A percentile compares a stretch with the other conserved stretches of the same genome.
phyloP scores from a whole-genome alignment of 768 basidiomycete genomes.

The Hortiboletus flavorubellus region DNA sequence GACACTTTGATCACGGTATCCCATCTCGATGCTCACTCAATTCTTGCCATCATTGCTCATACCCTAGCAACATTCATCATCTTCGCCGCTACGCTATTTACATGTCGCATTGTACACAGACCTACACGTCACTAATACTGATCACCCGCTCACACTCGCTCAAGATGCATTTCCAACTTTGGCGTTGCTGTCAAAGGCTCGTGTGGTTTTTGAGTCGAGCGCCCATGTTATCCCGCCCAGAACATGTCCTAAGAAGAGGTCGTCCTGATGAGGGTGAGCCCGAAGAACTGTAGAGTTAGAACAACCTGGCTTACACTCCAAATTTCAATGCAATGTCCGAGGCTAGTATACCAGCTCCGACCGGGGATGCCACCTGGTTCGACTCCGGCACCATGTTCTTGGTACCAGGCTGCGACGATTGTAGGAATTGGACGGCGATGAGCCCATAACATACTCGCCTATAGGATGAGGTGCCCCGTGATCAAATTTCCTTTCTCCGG shows the following conservation, averaged over 20 bases:
- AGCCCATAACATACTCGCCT: constrained; percentile 39
- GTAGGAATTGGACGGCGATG: constrained; percentile 1
- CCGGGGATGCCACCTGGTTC: constrained; percentile 50
- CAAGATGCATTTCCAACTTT: constrained; percentile 50
- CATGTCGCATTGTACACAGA: constrained; percentile 28
- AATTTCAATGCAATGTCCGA: constrained; percentile 77
- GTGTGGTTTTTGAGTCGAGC: constrained; percentile 66
- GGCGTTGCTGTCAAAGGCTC: constrained; percentile 57
- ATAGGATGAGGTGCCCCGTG: constrained; percentile 78
- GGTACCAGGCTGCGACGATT: constrained; percentile 70
- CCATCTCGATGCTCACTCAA: constrained; percentile 8
- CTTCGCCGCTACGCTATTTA: constrained; percentile 29
- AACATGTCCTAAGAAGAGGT: constrained; percentile 68
- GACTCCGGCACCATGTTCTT: constrained; percentile 69
- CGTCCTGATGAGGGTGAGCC: constrained; percentile 43
- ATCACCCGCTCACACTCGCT: constrained; percentile 6
- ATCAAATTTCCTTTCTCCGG: constrained; percentile 42
- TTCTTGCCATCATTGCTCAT: constrained; percentile 11
- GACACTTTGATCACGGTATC: constrained; percentile 8
- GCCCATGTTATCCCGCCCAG: constrained; percentile 74
- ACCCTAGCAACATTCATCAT: constrained; percentile 15
- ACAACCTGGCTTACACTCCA: constrained; percentile 53
- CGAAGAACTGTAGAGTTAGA: neutral
- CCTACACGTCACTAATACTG: constrained; percentile 21
- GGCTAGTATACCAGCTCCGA: constrained; percentile 79